Conservation (phyloP, 495 filamentous ascomycete species). For the Hypoxylon trugodes region DNA sequence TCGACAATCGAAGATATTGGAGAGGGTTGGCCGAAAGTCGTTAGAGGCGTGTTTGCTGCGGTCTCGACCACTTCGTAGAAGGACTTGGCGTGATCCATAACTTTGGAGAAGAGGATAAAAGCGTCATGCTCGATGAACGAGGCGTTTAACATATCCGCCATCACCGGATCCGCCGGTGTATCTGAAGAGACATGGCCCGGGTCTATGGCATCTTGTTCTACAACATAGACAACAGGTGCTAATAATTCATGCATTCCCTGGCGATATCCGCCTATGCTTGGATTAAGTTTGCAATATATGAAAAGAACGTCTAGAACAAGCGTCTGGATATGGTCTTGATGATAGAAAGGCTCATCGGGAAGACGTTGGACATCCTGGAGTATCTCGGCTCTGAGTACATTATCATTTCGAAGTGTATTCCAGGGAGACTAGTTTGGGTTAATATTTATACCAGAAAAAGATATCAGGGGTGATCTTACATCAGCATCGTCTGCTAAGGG, state of each 20-base stretch:
- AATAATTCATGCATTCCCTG: slow-evolving; percentile 98
- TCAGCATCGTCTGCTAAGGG: slow-evolving; percentile 86
- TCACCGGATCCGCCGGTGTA: slow-evolving; percentile 51
- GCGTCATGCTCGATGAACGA: slow-evolving; percentile 87
- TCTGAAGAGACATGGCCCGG: slow-evolving; percentile 35
- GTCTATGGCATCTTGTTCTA: slow-evolving; percentile 81
- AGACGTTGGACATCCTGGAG: slow-evolving; percentile 94
- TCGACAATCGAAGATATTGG: slow-evolving; percentile 78
- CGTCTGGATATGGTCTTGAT: slow-evolving; percentile 76
- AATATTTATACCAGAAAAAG: not conserved
- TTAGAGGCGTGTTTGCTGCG: slow-evolving; percentile 6
- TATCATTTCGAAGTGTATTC: slow-evolving; percentile 83
- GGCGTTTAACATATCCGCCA: slow-evolving; percentile 72
- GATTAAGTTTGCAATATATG: slow-evolving; percentile 93
- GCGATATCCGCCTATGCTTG: slow-evolving; percentile 81
- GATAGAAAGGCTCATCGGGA: slow-evolving; percentile 92
- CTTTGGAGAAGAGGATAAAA: slow-evolving; percentile 80
- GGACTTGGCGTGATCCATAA: slow-evolving; percentile 86
- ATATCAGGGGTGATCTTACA: slow-evolving; percentile 61
- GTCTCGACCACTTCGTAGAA: slow-evolving; percentile 79
- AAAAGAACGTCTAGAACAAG: slow-evolving; percentile 91
- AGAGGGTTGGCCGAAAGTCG: slow-evolving; percentile 31
- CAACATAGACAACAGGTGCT: slow-evolving; percentile 88
- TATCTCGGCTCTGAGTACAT: slow-evolving; percentile 85
- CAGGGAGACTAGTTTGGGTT: slow-evolving; percentile 77